phyloP scores from a whole-genome alignment of 2,329 filamentous ascomycete species.

The Coleophoma eucalyptorum region DNA sequence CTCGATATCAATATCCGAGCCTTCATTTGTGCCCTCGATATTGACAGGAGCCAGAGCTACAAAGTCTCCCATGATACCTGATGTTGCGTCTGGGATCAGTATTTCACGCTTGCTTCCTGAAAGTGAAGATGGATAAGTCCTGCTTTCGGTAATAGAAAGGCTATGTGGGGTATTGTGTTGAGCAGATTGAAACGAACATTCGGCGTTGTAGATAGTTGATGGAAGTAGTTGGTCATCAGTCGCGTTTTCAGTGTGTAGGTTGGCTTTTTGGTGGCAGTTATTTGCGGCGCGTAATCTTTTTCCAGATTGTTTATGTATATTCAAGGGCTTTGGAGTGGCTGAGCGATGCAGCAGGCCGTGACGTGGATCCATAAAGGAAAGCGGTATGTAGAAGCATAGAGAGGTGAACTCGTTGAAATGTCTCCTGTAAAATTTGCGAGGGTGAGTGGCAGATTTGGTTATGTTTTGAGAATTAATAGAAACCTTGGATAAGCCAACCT shows the following conservation, averaged over 20 bases:
- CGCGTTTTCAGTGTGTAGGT: background rate
- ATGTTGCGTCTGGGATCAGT: constrained; percentile 8
- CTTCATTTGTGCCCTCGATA: constrained; percentile 5
- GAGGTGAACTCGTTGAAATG: background rate
- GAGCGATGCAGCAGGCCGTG: background rate
- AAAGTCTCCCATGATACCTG: constrained; percentile 21
- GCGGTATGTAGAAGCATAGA: background rate
- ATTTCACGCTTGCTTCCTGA: background rate
- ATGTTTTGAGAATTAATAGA: background rate
- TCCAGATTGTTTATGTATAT: background rate
- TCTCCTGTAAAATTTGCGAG: background rate
- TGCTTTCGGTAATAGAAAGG: background rate
- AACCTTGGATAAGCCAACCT: background rate
- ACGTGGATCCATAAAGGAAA: background rate
- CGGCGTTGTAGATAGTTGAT: background rate
- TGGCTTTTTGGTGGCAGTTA: background rate
- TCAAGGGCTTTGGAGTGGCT: background rate
- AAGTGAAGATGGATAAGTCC: background rate
- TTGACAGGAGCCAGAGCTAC: constrained; percentile 11
- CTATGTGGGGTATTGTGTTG: background rate
- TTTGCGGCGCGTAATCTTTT: background rate
- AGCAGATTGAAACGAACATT: background rate
- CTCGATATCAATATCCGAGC: constrained; percentile 3
- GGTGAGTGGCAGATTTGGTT: background rate
- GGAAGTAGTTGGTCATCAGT: background rate